Percentiles rank a stretch among this genome's conserved stretches.
phyloP scores from a whole-genome alignment of 495 filamentous ascomycete species.

The Xylaria flabelliformis region DNA sequence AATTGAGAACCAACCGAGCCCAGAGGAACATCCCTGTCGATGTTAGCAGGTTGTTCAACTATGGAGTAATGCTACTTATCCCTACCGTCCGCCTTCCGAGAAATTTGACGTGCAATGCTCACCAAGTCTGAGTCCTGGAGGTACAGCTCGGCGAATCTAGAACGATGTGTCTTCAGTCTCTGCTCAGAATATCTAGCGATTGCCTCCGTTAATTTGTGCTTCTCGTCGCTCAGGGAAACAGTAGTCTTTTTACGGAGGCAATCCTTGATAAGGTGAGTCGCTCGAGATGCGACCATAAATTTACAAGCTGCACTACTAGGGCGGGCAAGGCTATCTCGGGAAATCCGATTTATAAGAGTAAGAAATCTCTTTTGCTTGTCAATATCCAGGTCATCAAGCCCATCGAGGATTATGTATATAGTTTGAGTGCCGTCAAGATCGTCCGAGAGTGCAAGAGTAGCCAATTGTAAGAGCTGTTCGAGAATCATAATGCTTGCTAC shows the following conservation, averaged over 20 bases:
- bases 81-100: slow-evolving; percentile 37
- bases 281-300: slow-evolving; percentile 2
- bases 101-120: slow-evolving; percentile 25
- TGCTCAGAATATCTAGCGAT: slow-evolving; percentile 34
- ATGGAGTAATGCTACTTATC: neutral
- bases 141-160: slow-evolving; percentile 32
- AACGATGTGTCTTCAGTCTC: slow-evolving; percentile 26
- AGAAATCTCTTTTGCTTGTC: slow-evolving; percentile 37
- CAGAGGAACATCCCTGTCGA: slow-evolving; percentile 43
- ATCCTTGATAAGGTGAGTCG: slow-evolving; percentile 2
- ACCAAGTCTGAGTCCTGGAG: slow-evolving; percentile 28
- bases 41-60: slow-evolving; percentile 11
- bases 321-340: slow-evolving; percentile 7
- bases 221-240: slow-evolving; percentile 42
- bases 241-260: slow-evolving; percentile 25
- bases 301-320: slow-evolving; percentile 7
- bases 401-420: slow-evolving; percentile 39
- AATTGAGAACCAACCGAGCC: slow-evolving; percentile 43
- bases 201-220: slow-evolving; percentile 28
- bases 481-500: slow-evolving; percentile 25
- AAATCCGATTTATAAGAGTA: slow-evolving; percentile 33
- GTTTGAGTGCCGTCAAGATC: slow-evolving; percentile 21
- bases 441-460: slow-evolving; percentile 20
- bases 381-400: slow-evolving; percentile 40
- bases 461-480: slow-evolving; percentile 32